Conservation (phyloP, 805 yeast genomes). For the Saccharomycopsis selenospora region DNA sequence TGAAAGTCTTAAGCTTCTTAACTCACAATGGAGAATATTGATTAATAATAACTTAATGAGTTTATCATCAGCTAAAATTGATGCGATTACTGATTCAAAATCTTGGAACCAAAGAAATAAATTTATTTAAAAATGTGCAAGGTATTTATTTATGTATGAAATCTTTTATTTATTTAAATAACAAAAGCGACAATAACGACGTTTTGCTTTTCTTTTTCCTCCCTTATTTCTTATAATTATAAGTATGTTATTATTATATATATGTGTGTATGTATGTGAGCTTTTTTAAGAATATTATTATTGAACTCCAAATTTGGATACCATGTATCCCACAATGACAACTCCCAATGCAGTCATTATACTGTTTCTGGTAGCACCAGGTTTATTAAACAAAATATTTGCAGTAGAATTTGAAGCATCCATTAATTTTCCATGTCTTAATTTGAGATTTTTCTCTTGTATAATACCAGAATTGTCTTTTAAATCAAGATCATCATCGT, state of each 20-base stretch:
- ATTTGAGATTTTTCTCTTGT: slow-evolving; percentile 5
- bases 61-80: not conserved
- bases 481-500: not conserved
- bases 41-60: not conserved
- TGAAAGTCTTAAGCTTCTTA: not conserved
- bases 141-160: too few species aligned
- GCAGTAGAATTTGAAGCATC: not conserved
- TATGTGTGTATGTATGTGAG: too few species aligned
- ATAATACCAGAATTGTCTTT: slow-evolving; percentile 6
- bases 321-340: slow-evolving; percentile 13
- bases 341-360: slow-evolving; percentile 16
- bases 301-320: slow-evolving; percentile 7
- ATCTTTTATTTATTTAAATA: too few species aligned
- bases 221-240: too few species aligned
- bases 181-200: too few species aligned
- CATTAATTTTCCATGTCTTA: not conserved
- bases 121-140: too few species aligned
- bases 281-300: too few species aligned
- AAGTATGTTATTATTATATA: too few species aligned
- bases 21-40: slow-evolving; percentile 27
- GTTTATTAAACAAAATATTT: slow-evolving; percentile 1
- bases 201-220: too few species aligned
- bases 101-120: slow-evolving; percentile 3
- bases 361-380: slow-evolving; percentile 8
- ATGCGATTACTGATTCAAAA: slow-evolving; percentile 3